phyloP scores from a whole-genome alignment of 129 eudicot species.

The Rutidosis leptorrhynchoides region DNA sequence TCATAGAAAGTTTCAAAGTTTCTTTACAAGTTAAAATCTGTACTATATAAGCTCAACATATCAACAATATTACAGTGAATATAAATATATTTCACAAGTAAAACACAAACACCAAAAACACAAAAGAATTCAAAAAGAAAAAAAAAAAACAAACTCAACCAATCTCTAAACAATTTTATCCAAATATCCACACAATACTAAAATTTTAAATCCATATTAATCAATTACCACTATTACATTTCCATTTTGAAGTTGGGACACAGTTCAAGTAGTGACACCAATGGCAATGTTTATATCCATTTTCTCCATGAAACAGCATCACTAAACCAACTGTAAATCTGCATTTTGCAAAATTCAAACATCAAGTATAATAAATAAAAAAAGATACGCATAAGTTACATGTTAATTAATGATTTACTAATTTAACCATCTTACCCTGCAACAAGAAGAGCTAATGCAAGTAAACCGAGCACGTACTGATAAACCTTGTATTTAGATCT shows the following conservation, averaged over 20 bases:
- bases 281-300: slow-evolving; percentile 54
- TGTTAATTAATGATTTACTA: neutral
- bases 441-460: slow-evolving; percentile 51
- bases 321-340: slow-evolving; percentile 66
- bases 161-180: slow-evolving; percentile 19
- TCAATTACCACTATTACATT: slow-evolving; percentile 38
- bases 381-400: too few species aligned
- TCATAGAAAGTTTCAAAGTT: neutral
- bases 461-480: slow-evolving; percentile 55
- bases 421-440: slow-evolving; percentile 52
- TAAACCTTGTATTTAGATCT: slow-evolving; percentile 66
- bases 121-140: neutral
- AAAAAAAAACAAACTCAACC: slow-evolving; percentile 9
- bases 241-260: slow-evolving; percentile 73
- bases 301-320: slow-evolving; percentile 76
- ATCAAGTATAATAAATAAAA: neutral
- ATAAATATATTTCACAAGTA: neutral
- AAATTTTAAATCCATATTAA: slow-evolving; percentile 6
- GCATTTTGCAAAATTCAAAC: slow-evolving; percentile 22
- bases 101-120: slow-evolving; percentile 16
- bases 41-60: neutral
- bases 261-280: slow-evolving; percentile 80
- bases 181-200: slow-evolving; percentile 24
- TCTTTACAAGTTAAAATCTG: neutral
- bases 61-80: neutral